phyloP scores from a whole-genome alignment of 768 basidiomycete species.

The Xerocomus potaroensis region DNA sequence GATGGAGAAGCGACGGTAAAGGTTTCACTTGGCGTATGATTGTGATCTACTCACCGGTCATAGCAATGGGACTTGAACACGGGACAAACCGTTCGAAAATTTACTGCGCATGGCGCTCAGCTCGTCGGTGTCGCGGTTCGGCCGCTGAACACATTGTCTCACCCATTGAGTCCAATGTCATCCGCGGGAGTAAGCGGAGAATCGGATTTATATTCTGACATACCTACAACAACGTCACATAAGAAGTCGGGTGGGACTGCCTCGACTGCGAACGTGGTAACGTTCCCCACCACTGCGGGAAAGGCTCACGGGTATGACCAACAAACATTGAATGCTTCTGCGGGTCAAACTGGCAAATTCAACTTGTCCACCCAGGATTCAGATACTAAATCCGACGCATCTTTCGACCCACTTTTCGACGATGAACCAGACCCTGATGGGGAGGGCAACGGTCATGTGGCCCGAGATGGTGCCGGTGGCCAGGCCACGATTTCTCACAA shows the following conservation, averaged over 20 bases:
- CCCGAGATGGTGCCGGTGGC: conserved; percentile 14
- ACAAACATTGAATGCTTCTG: conserved; percentile 16
- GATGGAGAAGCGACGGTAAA: conserved; percentile 84
- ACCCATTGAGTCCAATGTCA: conserved; percentile 24
- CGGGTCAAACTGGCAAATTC: conserved; percentile 23
- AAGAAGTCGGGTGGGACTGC: conserved; percentile 12
- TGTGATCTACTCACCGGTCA: conserved; percentile 4
- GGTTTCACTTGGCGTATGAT: conserved; percentile 11
- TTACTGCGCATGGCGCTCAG: conserved; percentile 79
- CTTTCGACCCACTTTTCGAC: conserved; percentile 88
- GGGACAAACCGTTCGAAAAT: conserved; percentile 71
- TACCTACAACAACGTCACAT: conserved; percentile 3
- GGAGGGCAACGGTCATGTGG: conserved; percentile 30
- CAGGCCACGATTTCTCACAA: conserved; percentile 15
- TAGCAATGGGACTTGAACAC: conserved; percentile 99
- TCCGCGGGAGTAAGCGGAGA: conserved; percentile 24
- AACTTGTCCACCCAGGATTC: conserved; percentile 34
- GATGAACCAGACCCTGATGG: conserved; percentile 69
- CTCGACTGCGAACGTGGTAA: conserved; percentile 23
- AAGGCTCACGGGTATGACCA: conserved; percentile 16
- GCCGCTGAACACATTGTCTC: conserved; percentile 46
- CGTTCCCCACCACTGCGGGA: conserved; percentile 11
- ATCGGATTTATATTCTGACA: conserved; percentile 15
- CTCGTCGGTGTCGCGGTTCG: conserved; percentile 76
- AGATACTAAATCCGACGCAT: conserved; percentile 73